phyloP scores from a whole-genome alignment of 306 rosid genomes.

The Ormosia emarginata region DNA sequence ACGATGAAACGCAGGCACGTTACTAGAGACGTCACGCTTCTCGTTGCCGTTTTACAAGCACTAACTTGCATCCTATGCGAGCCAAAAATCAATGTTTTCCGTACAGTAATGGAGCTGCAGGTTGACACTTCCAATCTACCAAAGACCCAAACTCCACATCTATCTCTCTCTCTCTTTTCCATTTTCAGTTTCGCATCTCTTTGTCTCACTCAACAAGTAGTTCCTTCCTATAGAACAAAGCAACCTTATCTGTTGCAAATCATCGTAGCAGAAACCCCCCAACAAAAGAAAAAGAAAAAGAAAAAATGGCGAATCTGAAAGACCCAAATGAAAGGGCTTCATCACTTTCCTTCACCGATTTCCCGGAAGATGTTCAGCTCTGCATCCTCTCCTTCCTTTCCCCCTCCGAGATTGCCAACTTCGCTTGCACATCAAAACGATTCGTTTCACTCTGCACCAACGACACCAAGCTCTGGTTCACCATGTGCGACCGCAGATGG shows the following conservation, averaged over 20 bases:
- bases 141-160: neutral
- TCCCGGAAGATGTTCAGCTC: constrained; percentile 85
- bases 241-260: too few species aligned
- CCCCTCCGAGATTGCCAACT: constrained; percentile 56
- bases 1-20: neutral
- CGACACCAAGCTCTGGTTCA: constrained; percentile 77
- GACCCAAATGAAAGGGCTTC: constrained; percentile 21
- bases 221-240: too few species aligned
- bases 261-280: too few species aligned
- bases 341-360: constrained; percentile 56
- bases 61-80: neutral
- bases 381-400: constrained; percentile 80
- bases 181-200: neutral
- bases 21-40: constrained; percentile 2
- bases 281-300: too few species aligned
- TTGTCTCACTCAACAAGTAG: neutral
- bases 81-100: too few species aligned
- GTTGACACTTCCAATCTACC: constrained; percentile 18
- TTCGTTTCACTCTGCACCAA: constrained; percentile 49
- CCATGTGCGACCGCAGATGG: constrained; percentile 82
- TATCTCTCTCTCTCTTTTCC: too few species aligned
- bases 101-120: neutral
- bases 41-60: constrained; percentile 12
- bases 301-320: constrained; percentile 22
- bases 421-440: constrained; percentile 80